These are phyloP conservation scores for Zymoseptoria brevis DNA, from an alignment of 2,329 filamentous ascomycete species.

Conservation along the genomic window DNA sequence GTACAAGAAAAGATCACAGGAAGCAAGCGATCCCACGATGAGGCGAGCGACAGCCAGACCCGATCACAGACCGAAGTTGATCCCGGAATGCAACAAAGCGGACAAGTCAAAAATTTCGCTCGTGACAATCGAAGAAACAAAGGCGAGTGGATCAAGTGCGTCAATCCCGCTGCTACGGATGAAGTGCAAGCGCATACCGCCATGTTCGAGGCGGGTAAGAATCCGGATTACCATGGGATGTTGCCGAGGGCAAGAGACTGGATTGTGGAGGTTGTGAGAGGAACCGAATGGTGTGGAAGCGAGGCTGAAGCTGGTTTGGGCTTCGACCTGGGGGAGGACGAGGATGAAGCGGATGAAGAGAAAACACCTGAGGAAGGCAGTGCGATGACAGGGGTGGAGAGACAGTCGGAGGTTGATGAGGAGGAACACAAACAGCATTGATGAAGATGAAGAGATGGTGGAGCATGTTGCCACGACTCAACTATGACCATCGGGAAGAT, in stretches of 20 bases:
- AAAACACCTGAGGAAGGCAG: background rate
- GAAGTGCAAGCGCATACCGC: constrained; percentile 75
- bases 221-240: constrained; percentile 64
- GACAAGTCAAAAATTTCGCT: constrained; percentile 28
- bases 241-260: constrained; percentile 57
- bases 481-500: background rate
- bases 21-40: constrained; percentile 7
- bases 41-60: constrained; percentile 19
- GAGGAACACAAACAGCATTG: too few species aligned
- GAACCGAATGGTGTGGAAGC: constrained; percentile 25
- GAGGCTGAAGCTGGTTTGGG: background rate
- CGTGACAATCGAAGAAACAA: constrained; percentile 26
- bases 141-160: constrained; percentile 58
- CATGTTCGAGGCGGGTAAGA: constrained; percentile 66
- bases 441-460: background rate
- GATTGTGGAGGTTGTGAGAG: constrained; percentile 46
- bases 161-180: constrained; percentile 72
- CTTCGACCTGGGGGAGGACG: background rate
- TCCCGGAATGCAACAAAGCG: constrained; percentile 25
- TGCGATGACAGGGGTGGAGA: background rate
- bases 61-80: constrained; percentile 20
- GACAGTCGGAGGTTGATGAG: background rate
- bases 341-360: background rate
- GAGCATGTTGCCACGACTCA: background rate
- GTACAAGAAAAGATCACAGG: constrained; percentile 21